phyloP scores from a whole-genome alignment of 306 rosid genomes.

The Inga leiocalycina region DNA sequence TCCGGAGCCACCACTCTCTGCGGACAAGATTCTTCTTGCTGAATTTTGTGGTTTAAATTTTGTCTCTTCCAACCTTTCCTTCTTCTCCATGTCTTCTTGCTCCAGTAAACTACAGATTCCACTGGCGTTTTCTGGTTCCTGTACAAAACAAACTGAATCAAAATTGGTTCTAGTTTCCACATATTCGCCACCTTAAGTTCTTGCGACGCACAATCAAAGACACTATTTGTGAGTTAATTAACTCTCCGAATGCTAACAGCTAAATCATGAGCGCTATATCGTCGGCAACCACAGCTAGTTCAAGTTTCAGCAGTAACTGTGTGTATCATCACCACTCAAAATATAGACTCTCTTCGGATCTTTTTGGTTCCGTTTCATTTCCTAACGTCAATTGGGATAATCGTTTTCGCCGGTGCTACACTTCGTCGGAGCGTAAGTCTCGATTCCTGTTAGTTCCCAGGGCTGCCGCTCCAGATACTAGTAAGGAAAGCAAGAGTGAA shows the following conservation, averaged over 20 bases:
- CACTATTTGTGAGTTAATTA: neutral
- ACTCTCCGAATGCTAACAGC: neutral
- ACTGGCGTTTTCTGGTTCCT: neutral
- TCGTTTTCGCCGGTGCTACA: neutral
- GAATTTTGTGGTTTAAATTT: constrained; percentile 23
- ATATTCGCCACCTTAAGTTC: neutral
- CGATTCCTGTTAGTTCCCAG: constrained; percentile 18
- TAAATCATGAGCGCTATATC: constrained; percentile 37
- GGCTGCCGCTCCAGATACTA: constrained; percentile 38
- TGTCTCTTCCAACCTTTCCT: neutral
- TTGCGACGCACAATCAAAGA: neutral
- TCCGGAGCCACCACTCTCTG: neutral
- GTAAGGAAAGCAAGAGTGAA: constrained; percentile 31
- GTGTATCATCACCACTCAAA: constrained; percentile 10
- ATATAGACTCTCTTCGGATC: constrained; percentile 9
- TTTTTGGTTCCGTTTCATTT: constrained; percentile 31
- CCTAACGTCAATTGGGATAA: constrained; percentile 16
- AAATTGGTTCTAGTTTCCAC: neutral
- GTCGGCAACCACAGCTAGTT: constrained; percentile 25
- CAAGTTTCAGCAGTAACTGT: constrained; percentile 29
- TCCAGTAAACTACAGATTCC: neutral
- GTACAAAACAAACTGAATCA: neutral
- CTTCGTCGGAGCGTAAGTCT: neutral
- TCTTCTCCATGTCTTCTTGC: neutral
- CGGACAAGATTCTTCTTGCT: neutral